Conservation (phyloP, 495 filamentous ascomycete species). For the Opeltia flavorubescens region DNA sequence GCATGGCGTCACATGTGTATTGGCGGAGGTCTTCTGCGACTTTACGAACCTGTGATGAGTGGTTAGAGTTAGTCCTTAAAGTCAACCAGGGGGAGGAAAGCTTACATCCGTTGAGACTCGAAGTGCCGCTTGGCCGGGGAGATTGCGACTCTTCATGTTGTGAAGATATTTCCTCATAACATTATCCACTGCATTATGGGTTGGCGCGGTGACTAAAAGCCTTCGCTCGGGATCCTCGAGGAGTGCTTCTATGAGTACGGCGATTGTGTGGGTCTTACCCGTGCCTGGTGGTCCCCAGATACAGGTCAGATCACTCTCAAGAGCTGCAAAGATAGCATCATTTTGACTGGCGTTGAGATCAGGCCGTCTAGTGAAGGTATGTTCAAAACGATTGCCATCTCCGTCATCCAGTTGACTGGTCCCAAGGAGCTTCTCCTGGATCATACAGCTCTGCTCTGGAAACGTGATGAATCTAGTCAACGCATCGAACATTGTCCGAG, state of each 20-base stretch:
- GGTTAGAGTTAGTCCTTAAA: constrained; percentile 1
- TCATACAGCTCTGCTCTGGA: constrained; percentile 18
- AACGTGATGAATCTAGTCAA: constrained; percentile 21
- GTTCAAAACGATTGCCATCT: not conserved
- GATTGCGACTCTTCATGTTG: not conserved
- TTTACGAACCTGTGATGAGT: constrained; percentile 24
- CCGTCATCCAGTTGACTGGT: not conserved
- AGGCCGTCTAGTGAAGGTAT: not conserved
- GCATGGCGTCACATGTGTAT: constrained; percentile 36
- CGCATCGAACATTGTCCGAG: constrained; percentile 33
- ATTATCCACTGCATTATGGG: constrained; percentile 40
- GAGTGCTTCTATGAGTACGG: constrained; percentile 28
- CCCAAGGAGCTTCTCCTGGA: constrained; percentile 21
- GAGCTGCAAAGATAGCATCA: constrained; percentile 24
- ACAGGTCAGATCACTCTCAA: constrained; percentile 25
- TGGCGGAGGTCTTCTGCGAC: constrained; percentile 25
- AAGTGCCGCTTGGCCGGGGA: constrained; percentile 12
- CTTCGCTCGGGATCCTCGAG: constrained; percentile 16
- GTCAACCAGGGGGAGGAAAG: not conserved
- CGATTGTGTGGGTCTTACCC: constrained; percentile 38
- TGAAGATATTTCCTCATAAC: constrained; percentile 30
- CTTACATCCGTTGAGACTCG: constrained; percentile 34
- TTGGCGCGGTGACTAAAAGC: constrained; percentile 34
- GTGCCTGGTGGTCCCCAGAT: constrained; percentile 41
- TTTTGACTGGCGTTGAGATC: constrained; percentile 32